Base-by-base conservation (phyloP, 164 flowering plant genomes). In the Macadamia integrifolia region DNA sequence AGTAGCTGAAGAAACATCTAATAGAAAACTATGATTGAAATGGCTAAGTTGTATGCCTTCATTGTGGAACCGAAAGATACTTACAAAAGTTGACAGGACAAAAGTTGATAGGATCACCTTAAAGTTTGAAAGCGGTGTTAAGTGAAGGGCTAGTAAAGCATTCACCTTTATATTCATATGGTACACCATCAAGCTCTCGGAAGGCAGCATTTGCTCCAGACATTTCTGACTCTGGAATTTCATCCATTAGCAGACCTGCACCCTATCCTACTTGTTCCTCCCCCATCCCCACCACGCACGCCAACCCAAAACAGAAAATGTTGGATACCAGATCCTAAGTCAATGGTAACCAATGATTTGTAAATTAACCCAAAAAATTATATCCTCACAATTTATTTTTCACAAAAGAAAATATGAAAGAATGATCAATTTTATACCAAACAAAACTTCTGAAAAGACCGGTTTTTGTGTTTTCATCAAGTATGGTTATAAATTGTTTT, bases 191-290 rank as follows among this genome's bases (percentile, higher is more conserved):
- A 11, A 66, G 17, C 69, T 73, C 83, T 6, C 82, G 71, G 58
- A 81, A 83, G 48, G 85, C 83, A 50, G 87, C 87, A 76, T 81
- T 81, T 53, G 80, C 81, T 69, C 79, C 66, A 60, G 81, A 81
- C 62, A 83, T 74, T 10, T 80, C 74, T 6, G 66, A 64, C 17
- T 63, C 74, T 1, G 77, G 75, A 18, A 83, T 76, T 13, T 65
- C 68, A n/a, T 35, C 28, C 5, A 2, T 35, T 35, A 35, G 40
- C 40, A 35, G 40, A 35, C 40, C 40, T 35, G 40, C 40, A 35
- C 40, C 40, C 40, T 35, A 35, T 35, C 40, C 40, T 35, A 35
- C 40, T 35, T 35, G 40, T 2, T 35, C 5, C 40, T 35, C 5
- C 3, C 5, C 5, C 40, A 2, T 35, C 5, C 5, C 5, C 5